A percentile compares a stretch with the other conserved stretches of the same genome.
Conservation (phyloP, 306 rosid species). For the Cucurbita argyrosperma region DNA sequence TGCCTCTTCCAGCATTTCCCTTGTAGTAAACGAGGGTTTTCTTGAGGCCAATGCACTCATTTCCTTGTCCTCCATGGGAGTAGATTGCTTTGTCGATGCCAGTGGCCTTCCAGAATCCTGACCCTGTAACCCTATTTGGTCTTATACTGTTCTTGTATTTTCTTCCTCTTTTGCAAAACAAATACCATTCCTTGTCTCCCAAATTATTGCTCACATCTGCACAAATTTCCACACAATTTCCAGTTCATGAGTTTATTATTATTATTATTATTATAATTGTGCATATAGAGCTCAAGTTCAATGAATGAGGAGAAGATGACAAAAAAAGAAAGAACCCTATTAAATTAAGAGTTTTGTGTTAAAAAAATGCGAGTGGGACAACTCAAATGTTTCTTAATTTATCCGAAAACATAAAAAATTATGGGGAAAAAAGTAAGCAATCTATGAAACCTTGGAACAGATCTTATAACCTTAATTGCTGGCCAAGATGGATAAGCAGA, state of each 20-base stretch:
- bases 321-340: neutral
- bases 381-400: neutral
- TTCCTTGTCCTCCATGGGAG: slow-evolving; percentile 20
- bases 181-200: slow-evolving; percentile 29
- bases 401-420: neutral
- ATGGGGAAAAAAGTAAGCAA: neutral
- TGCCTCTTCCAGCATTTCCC: slow-evolving; percentile 80
- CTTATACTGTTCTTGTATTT: slow-evolving; percentile 27
- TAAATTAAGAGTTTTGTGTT: neutral
- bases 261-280: neutral
- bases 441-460: neutral
- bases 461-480: neutral
- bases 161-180: slow-evolving; percentile 22
- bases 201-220: slow-evolving; percentile 10
- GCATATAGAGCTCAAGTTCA: neutral
- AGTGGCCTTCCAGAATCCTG: slow-evolving; percentile 32
- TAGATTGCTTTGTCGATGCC: slow-evolving; percentile 22
- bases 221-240: neutral
- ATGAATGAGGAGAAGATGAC: neutral
- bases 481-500: too few relatives aligned
- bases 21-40: slow-evolving; percentile 76
- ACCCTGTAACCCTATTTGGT: slow-evolving; percentile 23
- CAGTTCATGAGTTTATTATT: neutral
- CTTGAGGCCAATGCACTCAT: slow-evolving; percentile 52
- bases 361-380: neutral